Conservation (phyloP, 805 yeast species). For the Allodekkera sacchari region DNA sequence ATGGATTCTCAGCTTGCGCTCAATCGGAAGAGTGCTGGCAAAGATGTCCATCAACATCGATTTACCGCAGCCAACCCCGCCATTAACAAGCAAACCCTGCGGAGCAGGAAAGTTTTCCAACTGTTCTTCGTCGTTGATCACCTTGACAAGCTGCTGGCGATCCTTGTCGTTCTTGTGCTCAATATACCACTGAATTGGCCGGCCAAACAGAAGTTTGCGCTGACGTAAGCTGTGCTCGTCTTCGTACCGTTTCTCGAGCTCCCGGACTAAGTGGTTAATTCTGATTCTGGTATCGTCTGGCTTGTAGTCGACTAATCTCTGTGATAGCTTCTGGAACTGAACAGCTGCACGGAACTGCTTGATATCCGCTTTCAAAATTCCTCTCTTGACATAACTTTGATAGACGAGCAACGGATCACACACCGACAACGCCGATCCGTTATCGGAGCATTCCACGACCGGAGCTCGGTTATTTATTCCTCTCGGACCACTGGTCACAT, state of each 20-base stretch:
- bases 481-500: slow-evolving; percentile 14
- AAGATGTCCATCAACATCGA: slow-evolving; percentile 68
- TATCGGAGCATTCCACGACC: slow-evolving; percentile 14
- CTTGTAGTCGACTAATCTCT: slow-evolving; percentile 47
- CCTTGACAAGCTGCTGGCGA: slow-evolving; percentile 35
- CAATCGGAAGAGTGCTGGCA: slow-evolving; percentile 55
- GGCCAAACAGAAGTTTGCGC: slow-evolving; percentile 14
- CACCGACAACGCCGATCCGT: slow-evolving; percentile 6
- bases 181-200: slow-evolving; percentile 23
- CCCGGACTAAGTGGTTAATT: slow-evolving; percentile 30
- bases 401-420: slow-evolving; percentile 61
- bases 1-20: slow-evolving; percentile 62
- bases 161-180: slow-evolving; percentile 8
- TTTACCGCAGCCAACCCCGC: slow-evolving; percentile 70
- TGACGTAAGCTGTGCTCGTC: slow-evolving; percentile 3
- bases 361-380: slow-evolving; percentile 45
- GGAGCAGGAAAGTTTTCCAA: slow-evolving; percentile 47
- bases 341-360: slow-evolving; percentile 55
- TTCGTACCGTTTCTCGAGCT: slow-evolving; percentile 22
- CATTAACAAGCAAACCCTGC: slow-evolving; percentile 54
- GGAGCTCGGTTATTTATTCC: slow-evolving; percentile 19
- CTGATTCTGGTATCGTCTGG: slow-evolving; percentile 43
- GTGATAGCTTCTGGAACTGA: slow-evolving; percentile 53
- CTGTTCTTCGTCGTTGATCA: slow-evolving; percentile 55
- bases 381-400: slow-evolving; percentile 41